Conservation (phyloP, 2,329 filamentous ascomycete genomes). For the Ascochyta lentis region DNA sequence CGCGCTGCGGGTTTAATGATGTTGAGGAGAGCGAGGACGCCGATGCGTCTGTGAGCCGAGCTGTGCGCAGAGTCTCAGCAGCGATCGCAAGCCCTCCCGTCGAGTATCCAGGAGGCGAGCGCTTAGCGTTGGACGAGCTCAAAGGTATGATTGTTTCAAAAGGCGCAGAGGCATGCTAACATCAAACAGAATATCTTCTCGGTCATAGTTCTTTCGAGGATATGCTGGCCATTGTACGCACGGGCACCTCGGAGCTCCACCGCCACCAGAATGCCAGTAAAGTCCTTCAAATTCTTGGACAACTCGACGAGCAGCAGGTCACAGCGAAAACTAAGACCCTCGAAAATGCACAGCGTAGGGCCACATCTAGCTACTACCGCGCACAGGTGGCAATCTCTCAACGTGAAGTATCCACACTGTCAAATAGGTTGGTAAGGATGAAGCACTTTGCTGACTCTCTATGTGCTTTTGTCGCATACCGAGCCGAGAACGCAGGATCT, state of each 20-base stretch:
- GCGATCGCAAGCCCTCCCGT: not conserved
- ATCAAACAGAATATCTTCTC: constrained; percentile 18
- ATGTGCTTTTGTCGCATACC: constrained; percentile 34
- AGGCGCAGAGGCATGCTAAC: not conserved
- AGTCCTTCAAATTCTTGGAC: constrained; percentile 23
- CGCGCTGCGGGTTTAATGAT: constrained; percentile 39
- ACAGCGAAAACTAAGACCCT: constrained; percentile 1
- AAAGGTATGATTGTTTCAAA: constrained; percentile 16
- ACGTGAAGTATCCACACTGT: constrained; percentile 2
- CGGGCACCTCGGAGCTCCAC: constrained; percentile 7
- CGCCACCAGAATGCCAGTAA: constrained; percentile 21
- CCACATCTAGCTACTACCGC: not conserved
- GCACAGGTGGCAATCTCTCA: not conserved
- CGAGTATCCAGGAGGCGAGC: constrained; percentile 10
- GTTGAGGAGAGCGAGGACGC: constrained; percentile 29
- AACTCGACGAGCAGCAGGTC: constrained; percentile 18
- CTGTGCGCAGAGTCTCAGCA: not conserved
- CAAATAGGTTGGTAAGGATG: constrained; percentile 6
- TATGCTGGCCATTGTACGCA: constrained; percentile 32
- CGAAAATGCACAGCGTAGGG: not conserved
- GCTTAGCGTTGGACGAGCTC: constrained; percentile 28
- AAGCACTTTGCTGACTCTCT: constrained; percentile 26
- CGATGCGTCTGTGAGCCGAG: not conserved
- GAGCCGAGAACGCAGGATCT: constrained; percentile 16
- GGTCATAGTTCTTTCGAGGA: constrained; percentile 38